Evolutionary conservation across 495 filamentous ascomycete genomes (phyloP), one percentile per base, ranked within the genome.

Genomic region (Penicillium tannophilum): DNA sequence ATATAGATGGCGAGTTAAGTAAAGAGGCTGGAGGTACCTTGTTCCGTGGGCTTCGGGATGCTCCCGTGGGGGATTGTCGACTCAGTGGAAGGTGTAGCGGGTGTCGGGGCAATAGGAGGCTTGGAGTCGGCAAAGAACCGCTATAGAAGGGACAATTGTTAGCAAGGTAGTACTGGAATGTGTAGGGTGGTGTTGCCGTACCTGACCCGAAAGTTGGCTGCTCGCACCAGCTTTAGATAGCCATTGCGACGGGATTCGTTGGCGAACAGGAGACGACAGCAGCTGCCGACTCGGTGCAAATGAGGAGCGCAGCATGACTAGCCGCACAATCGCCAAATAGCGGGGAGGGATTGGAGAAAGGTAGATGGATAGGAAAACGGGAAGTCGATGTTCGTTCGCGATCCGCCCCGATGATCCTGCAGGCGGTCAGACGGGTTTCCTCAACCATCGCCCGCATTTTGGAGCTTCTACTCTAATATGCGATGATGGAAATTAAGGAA

Each of bases 41-140:
- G 67, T 59, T 72, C 72, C 51, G 76, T 71, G 47, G 86, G 84
- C 56, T 82, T 82, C 31, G 90, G 85, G 11, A 87, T 76, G 48
- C 85, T 82, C 64, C 88, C 79, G 46, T 84, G 75, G 28, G 84
- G 76, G 47, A 90, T 82, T 46, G 78, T 73, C n/a, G 84, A 76
- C 42, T 76, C 68, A 54, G 79, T 75, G 20, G 82, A 79, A 52
- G 79, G 79, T 46, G 77, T 66, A 28, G 62, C 75, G 44, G 76
- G 78, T 3, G 78, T 78, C 20, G 74, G 66, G 33, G 66, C 64
- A 58, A 64, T 61, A 53, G 76, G 70, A 36, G 67, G 64, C 49
- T 75, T 79, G 23, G 67, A 59, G 61, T 80, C 76, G 52, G 78
- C 76, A 46, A 78, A 79, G 62, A 74, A 78, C 62, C 78, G 72